Base-by-base conservation (phyloP, 148 eudicot species). In the Talinum fruticosum region DNA sequence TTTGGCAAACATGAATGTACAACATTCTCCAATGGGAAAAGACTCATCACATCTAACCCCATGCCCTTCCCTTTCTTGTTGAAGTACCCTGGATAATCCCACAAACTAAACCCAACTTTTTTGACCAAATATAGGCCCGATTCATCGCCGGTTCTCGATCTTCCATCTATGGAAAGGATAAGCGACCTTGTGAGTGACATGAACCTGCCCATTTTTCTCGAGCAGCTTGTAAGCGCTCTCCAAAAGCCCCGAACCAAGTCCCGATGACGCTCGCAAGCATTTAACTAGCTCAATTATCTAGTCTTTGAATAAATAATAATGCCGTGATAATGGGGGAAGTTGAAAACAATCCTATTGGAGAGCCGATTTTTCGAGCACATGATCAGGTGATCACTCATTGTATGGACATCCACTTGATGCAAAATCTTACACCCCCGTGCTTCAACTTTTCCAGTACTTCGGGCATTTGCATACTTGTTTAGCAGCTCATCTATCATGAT, bases 101-200 rank as follows among this genome's bases (percentile, higher is more conserved):
- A 66, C 68, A 1, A 14, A 2, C 6, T 49, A 69, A 77, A 82
- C 49, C 30, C 3, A 6, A 2, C 67, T 73, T 77, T 49, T 12
- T 33, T 74, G 32, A 67, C 69, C 78, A 82, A 73, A 21, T 44
- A 0, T 64, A 82, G 53, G 18, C 77, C 80, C 29, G 33, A 66
- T 44, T 77, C 74, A 23, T 72, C 69, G 80, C 84, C 16, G 67
- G 57, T 16, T 77, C 35, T 77, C 75, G 2, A 82, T 70, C 23
- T 75, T 30, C 87, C 86, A 84, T 33, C n/a, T 66, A 36, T 41
- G 23, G 44, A 71, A 81, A 2, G 84, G 84, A 13, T 33, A 7
- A 4, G 84, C 29, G 0, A 82, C 81, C 80, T 84, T 81, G 61
- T 84, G 87, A 0, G 84, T 84, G 26, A 75, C 54, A 24, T 84